Conservation (phyloP, 2,329 filamentous ascomycete genomes). For the Exophiala sp. region DNA sequence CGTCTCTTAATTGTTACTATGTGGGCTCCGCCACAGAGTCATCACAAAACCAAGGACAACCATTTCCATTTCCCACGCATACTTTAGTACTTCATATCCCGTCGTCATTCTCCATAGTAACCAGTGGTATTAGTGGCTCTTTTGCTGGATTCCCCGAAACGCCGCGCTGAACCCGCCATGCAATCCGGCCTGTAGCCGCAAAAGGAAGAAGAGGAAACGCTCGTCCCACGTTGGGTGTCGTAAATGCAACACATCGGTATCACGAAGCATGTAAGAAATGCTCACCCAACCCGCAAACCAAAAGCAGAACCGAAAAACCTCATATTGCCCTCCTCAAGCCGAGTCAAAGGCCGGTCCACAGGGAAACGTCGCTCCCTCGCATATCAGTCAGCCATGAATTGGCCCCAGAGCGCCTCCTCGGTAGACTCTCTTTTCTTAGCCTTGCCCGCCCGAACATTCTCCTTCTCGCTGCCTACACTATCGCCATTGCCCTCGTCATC, state of each 20-base stretch:
- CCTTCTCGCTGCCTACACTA: slow-evolving; percentile 7
- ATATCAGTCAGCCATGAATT: slow-evolving; percentile 10
- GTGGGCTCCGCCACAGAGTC: too few relatives aligned
- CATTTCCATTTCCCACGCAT: too few relatives aligned
- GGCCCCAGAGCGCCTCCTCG: slow-evolving; percentile 17
- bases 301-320: not conserved
- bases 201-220: not conserved
- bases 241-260: slow-evolving; percentile 9
- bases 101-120: too few relatives aligned
- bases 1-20: too few relatives aligned
- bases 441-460: slow-evolving; percentile 7
- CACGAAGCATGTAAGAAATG: too few relatives aligned
- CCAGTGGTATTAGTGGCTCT: too few relatives aligned
- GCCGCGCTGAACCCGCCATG: not conserved
- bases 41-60: too few relatives aligned
- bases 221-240: not conserved
- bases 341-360: too few relatives aligned
- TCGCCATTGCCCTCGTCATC: slow-evolving; percentile 12
- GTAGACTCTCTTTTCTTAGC: slow-evolving; percentile 8
- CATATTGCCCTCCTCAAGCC: too few relatives aligned
- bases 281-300: too few relatives aligned
- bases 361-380: too few relatives aligned
- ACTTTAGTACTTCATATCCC: too few relatives aligned
- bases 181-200: not conserved
- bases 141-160: not conserved